Conservation (phyloP, 148 eudicot genomes). For the Silene uniflora region DNA sequence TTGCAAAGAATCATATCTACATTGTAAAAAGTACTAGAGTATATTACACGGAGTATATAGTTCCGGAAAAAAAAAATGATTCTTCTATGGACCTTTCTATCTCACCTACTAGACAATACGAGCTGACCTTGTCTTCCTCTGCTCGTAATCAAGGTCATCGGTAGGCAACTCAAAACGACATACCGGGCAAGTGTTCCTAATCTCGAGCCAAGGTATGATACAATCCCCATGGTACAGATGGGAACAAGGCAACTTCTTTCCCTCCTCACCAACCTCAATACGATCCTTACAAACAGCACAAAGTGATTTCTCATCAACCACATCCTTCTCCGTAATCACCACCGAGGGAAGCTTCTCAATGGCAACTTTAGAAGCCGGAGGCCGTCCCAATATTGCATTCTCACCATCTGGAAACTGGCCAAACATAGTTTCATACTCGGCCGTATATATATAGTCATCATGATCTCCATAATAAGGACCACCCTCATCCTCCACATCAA, state of each 20-base stretch:
- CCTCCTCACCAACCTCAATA: conserved; percentile 42
- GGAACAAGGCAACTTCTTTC: conserved; percentile 56
- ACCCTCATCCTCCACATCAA: conserved; percentile 20
- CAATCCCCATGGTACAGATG: conserved; percentile 73
- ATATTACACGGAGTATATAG: not conserved
- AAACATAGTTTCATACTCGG: conserved; percentile 51
- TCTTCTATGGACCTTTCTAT: conserved; percentile 16
- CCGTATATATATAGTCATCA: conserved; percentile 26
- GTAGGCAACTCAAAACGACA: conserved; percentile 73
- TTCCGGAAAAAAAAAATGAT: not conserved
- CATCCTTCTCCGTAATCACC: conserved; percentile 38
- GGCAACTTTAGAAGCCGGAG: conserved; percentile 50
- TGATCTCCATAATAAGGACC: conserved; percentile 28
- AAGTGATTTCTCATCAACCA: conserved; percentile 31
- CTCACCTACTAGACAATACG: conserved; percentile 18
- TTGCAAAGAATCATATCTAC: conserved; percentile 21
- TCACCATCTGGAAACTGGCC: conserved; percentile 54
- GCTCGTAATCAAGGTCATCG: conserved; percentile 66
- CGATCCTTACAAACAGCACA: conserved; percentile 81
- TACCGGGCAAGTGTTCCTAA: conserved; percentile 72
- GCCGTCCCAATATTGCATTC: conserved; percentile 31
- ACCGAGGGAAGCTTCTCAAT: conserved; percentile 39
- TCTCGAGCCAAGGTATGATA: conserved; percentile 66
- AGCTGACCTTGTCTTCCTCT: conserved; percentile 38
- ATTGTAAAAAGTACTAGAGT: not conserved